A percentile compares a stretch with the other conserved stretches of the same genome.
phyloP scores from a whole-genome alignment of 495 filamentous ascomycete species.

The Neurospora sp. region DNA sequence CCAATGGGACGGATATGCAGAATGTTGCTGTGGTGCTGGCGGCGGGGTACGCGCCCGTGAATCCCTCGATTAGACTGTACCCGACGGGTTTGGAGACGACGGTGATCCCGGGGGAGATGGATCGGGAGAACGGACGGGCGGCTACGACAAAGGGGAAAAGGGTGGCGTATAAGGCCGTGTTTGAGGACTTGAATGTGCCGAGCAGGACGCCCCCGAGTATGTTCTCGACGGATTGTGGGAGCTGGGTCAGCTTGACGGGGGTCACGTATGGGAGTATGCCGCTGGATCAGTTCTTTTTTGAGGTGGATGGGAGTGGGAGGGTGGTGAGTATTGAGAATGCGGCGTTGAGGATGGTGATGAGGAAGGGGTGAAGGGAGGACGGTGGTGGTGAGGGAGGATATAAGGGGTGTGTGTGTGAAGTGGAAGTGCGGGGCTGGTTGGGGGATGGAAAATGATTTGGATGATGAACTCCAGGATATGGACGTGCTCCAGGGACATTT shows the following conservation, averaged over 20 bases:
- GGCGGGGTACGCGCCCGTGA: constrained; percentile 19
- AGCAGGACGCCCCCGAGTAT: constrained; percentile 17
- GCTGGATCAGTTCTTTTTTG: constrained; percentile 44
- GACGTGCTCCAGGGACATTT: neutral
- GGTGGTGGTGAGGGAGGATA: neutral
- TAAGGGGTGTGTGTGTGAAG: neutral
- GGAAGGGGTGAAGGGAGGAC: constrained; percentile 1
- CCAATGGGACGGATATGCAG: constrained; percentile 41
- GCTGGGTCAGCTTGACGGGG: constrained; percentile 39
- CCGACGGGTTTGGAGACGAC: constrained; percentile 35
- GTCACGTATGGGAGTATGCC: constrained; percentile 30
- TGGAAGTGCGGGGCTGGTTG: neutral
- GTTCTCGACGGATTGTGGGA: constrained; percentile 38
- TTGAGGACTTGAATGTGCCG: constrained; percentile 20
- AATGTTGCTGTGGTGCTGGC: constrained; percentile 21
- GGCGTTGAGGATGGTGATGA: constrained; percentile 26
- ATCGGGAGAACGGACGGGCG: neutral
- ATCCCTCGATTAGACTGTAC: constrained; percentile 37
- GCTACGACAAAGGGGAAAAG: constrained; percentile 7
- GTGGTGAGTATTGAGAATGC: constrained; percentile 34
- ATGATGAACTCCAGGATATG: neutral
- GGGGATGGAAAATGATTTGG: neutral
- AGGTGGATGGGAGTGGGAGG: constrained; percentile 26
- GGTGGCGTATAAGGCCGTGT: constrained; percentile 37
- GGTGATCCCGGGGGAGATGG: neutral